Base-by-base conservation (phyloP, 139 green algal species). In the Penium margaritaceum region DNA sequence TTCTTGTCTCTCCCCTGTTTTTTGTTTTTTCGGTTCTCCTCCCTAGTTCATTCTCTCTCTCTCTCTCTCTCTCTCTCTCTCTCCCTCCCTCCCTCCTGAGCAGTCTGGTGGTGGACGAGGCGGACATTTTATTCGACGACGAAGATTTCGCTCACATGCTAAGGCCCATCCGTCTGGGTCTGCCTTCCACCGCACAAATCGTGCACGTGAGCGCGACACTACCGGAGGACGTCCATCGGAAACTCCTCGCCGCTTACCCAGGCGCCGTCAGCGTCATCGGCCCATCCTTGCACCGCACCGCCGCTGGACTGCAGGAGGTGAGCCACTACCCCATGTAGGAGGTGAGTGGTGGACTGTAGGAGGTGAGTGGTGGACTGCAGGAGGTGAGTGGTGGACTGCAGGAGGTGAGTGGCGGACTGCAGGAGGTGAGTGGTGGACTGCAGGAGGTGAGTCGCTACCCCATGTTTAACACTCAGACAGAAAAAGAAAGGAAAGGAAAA, bases 71-170 rank as follows among this genome's bases (percentile, higher is more conserved):
- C n/a, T n/a, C n/a, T n/a, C n/a, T n/a, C n/a, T n/a, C n/a, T n/a
- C n/a, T n/a, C 41, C 37, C 41, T 5, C 27, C 61, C 24, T 38
- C 41, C 41, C 19, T 6, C 29, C 6, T 19, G n/a, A 54, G 33
- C 55, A 75, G 54, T 38, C 21, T 84, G 47, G 90, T 97, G 30
- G 75, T 98, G 24, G 93, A 98, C 78, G 93, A 98, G 77, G 93
- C 93, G 0, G 93, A 98, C 87, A 97, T 95, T 33, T 89, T 98
- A 78, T 91, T 97, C 72, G 91, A 94, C 72, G 65, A 83, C 43
- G 73, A 80, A 2, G 51, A 34, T n/a, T 80, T 80, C 27, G 47
- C 30, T 0, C 38, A 78, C 27, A 36, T 33, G 5, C 46, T 80
- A 7, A 32, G 24, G 24, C 64, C 64, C 27, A 68, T 80, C 32